Evolutionary conservation across 1,284 basidiomycete species (phyloP), one percentile per base, ranked within the genome.

Genomic region (Tilletia walkeri): DNA sequence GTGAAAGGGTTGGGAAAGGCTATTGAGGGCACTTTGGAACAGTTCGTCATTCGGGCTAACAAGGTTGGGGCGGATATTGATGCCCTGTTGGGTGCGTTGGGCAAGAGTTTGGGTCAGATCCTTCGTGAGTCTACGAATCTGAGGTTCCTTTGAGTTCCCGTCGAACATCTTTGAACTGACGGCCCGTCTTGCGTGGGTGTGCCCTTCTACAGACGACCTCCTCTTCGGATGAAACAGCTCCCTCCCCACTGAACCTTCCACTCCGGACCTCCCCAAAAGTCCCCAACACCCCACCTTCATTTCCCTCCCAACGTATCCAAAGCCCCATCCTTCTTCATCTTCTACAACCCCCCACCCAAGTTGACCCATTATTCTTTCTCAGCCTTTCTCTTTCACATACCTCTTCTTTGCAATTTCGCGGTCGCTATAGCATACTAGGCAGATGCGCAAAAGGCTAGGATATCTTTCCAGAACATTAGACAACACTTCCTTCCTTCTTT

Each of bases 61-160:
- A 61, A 61, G 56, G 56, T 61, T 7, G 56, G 56, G 12, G 56
- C 36, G 24, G 56, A 61, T 38, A 18, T 61, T 61, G 56, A 38
- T 24, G 56, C 20, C 9, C 34, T 61, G 4, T 4, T 61, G 24
- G 16, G 16, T 18, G 24, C 36, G 16, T 9, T 61, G 4, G 56
- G 56, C 5, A 61, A 61, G 56, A 34, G 20, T 6, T 4, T 61
- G 16, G 56, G 56, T 16, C 56, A 61, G 36, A 61, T 61, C 56
- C 34, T 61, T 16, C 56, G 56, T 61, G 56, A 61, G 56, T 61
- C 53, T 56, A 24, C 18, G 9, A 24, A 56, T 10, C 10, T 10
- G 53, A 56, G 48, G n/a, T 30, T 30, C 24, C 24, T 30, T 30
- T 30, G 24, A 30, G 24, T 30, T 30, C 24, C 24, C 24, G 24